Evolutionary conservation across 2,329 filamentous ascomycete genomes (phyloP).

Genomic region (Ceratocystis lukuohia): DNA sequence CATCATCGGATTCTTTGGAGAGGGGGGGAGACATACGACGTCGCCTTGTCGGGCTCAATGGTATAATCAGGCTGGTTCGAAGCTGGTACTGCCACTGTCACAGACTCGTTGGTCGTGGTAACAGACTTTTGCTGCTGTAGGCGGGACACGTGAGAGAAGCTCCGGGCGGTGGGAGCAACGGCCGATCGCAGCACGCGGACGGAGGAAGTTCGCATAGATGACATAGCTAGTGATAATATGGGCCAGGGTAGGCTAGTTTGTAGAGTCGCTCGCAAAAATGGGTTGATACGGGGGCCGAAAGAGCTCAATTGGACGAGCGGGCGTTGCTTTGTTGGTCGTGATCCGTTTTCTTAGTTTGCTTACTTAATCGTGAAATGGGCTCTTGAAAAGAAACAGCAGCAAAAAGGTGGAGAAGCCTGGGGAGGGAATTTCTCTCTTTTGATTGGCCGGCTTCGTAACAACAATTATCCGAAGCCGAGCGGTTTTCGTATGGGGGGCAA

Average conservation of each 20-base stretch:
- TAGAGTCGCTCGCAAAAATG: no score
- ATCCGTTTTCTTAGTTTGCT: no score
- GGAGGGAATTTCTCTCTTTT: slow-evolving; percentile 20
- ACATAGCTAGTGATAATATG: slow-evolving; percentile 1
- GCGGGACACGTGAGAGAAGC: slow-evolving; percentile 32
- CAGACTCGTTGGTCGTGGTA: slow-evolving; percentile 26
- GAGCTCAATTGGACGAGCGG: no score
- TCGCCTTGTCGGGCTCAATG: slow-evolving; percentile 71
- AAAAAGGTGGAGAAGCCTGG: neutral
- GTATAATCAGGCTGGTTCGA: slow-evolving; percentile 67
- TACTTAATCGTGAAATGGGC: no score
- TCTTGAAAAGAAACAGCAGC: neutral
- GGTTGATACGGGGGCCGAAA: no score
- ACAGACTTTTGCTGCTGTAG: slow-evolving; percentile 38
- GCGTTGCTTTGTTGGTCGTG: no score
- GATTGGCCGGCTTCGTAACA: slow-evolving; percentile 33
- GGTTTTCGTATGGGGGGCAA: slow-evolving; percentile 32
- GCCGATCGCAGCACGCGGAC: slow-evolving; percentile 1
- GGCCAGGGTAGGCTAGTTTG: no score
- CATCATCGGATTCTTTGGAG: neutral
- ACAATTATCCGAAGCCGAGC: slow-evolving; percentile 35
- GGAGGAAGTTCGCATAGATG: slow-evolving; percentile 6
- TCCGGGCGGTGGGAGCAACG: slow-evolving; percentile 13
- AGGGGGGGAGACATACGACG: slow-evolving; percentile 49
- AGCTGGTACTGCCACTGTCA: slow-evolving; percentile 30